phyloP scores from a whole-genome alignment of 495 filamentous ascomycete species.

The Trichoderma virens region DNA sequence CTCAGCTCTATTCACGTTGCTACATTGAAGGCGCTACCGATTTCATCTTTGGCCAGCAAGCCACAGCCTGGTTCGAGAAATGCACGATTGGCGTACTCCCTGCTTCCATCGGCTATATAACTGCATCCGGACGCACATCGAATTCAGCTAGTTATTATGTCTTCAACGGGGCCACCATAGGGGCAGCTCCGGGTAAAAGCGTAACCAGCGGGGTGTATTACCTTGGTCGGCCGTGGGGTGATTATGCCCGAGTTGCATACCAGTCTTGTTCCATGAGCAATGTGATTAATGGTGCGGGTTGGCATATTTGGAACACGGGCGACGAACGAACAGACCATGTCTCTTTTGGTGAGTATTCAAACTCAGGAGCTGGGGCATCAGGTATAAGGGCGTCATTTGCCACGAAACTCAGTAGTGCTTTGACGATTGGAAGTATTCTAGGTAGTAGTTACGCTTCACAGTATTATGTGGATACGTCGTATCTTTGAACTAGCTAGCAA shows the following conservation, averaged over 20 bases:
- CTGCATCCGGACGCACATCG: constrained; percentile 43
- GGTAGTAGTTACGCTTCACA: constrained; percentile 37
- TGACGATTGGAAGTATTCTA: constrained; percentile 40
- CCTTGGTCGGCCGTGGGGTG: constrained; percentile 59
- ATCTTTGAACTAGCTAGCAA: constrained; percentile 13
- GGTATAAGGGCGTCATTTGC: constrained; percentile 53
- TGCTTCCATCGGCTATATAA: constrained; percentile 42
- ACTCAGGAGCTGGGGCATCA: constrained; percentile 48
- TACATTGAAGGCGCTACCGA: constrained; percentile 55
- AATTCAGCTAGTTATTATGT: constrained; percentile 33
- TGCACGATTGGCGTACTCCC: constrained; percentile 48
- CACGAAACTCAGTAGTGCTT: constrained; percentile 33
- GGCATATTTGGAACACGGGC: constrained; percentile 48
- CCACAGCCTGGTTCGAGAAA: constrained; percentile 53
- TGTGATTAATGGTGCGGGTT: constrained; percentile 55
- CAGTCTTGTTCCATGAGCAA: constrained; percentile 47
- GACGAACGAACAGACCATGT: constrained; percentile 45
- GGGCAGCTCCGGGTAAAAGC: constrained; percentile 36
- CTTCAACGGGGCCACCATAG: constrained; percentile 48
- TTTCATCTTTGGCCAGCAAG: constrained; percentile 60
- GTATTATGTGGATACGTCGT: constrained; percentile 22
- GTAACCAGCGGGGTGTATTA: constrained; percentile 48
- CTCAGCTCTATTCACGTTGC: constrained; percentile 48
- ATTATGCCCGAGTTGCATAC: constrained; percentile 54
- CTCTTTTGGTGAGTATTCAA: constrained; percentile 51